Conservation (phyloP, 192 early-diverging fungal species). For the Lobosporangium transversale region DNA sequence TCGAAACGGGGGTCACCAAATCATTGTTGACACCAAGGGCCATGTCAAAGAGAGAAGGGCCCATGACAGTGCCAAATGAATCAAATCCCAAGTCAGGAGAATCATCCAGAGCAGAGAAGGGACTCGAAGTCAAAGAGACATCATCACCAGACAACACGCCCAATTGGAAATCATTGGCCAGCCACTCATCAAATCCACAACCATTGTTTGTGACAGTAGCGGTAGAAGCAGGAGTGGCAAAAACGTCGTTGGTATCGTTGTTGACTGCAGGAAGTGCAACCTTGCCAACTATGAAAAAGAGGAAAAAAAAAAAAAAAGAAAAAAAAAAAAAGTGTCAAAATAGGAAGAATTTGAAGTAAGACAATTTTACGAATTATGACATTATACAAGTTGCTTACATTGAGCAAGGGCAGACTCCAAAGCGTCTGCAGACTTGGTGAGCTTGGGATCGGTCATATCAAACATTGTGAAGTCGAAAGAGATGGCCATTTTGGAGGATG, state of each 20-base stretch:
- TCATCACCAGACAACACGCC: conserved; percentile 31
- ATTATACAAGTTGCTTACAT: conserved; percentile 40
- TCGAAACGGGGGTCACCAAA: background rate
- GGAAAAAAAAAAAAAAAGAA: background rate
- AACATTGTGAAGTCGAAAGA: conserved; percentile 43
- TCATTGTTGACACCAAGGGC: conserved; percentile 11
- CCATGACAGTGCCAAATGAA: conserved; percentile 17
- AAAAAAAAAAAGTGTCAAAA: background rate
- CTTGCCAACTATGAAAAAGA: conserved; percentile 27
- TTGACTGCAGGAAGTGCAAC: conserved; percentile 19
- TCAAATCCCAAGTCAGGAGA: conserved; percentile 44
- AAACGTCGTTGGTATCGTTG: conserved; percentile 9
- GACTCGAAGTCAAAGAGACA: conserved; percentile 40
- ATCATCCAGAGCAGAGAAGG: conserved; percentile 41
- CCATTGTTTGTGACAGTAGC: conserved; percentile 25
- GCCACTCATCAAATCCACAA: conserved; percentile 46
- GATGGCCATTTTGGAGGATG: conserved; percentile 26
- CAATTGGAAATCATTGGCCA: conserved; percentile 47
- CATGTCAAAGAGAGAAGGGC: conserved; percentile 40
- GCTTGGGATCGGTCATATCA: conserved; percentile 42
- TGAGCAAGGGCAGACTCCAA: conserved; percentile 50
- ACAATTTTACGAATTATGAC: no score
- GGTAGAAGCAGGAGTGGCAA: conserved; percentile 4
- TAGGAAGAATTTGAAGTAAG: background rate
- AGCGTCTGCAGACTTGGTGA: conserved; percentile 41